Evolutionary conservation across 768 basidiomycete genomes (phyloP).

Genomic region (Naganishia onofrii): DNA sequence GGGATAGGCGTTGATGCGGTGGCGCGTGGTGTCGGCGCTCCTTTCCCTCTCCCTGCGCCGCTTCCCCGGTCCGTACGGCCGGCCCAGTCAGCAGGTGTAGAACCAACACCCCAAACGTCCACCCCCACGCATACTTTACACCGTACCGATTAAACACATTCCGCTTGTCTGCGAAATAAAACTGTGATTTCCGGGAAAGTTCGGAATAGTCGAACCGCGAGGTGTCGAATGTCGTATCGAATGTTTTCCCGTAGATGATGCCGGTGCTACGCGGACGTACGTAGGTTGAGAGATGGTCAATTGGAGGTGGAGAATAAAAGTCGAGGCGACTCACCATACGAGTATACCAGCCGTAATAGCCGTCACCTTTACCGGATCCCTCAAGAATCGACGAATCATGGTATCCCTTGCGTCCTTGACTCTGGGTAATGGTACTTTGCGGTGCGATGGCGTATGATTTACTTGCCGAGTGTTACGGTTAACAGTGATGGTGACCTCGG

Average conservation of each 20-base stretch:
- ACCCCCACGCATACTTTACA: constrained; percentile 87
- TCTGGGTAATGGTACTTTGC: no score
- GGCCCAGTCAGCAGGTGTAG: constrained; percentile 10
- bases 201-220: constrained; percentile 75
- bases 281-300: not conserved
- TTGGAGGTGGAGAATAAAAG: not conserved
- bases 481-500: not conserved
- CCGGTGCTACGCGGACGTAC: constrained; percentile 4
- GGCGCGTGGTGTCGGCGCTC: constrained; percentile 1
- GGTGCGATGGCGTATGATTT: no score
- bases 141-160: constrained; percentile 80
- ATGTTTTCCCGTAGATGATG: constrained; percentile 13
- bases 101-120: constrained; percentile 68
- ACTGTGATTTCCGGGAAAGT: constrained; percentile 61
- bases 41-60: not conserved
- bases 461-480: not conserved
- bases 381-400: constrained; percentile 12
- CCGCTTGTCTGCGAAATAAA: constrained; percentile 76
- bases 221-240: constrained; percentile 28
- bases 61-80: not conserved
- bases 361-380: constrained; percentile 13
- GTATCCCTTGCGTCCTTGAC: not conserved
- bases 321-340: not conserved
- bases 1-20: constrained; percentile 6
- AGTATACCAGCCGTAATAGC: constrained; percentile 12